A percentile compares a stretch with the other conserved stretches of the same genome.
Evolutionary conservation across 805 yeast genomes (phyloP).

Genomic region (Candida incommunis): DNA sequence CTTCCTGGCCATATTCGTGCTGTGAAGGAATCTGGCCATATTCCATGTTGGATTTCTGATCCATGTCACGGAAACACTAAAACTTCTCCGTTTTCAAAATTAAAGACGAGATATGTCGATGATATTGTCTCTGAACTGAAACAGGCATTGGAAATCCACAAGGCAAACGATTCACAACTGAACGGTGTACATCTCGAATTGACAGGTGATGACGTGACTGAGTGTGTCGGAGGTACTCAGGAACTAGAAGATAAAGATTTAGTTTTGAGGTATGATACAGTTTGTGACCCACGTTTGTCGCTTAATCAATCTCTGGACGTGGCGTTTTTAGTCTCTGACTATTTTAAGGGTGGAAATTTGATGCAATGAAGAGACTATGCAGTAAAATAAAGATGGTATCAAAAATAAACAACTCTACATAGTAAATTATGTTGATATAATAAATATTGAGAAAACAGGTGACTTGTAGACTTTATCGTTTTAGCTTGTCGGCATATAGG

Average conservation of each 20-base stretch:
- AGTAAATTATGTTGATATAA: no score
- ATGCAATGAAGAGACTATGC: neutral
- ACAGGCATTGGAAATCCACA: slow-evolving; percentile 24
- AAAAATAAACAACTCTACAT: no score
- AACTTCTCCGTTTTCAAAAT: slow-evolving; percentile 22
- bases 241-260: slow-evolving; percentile 24
- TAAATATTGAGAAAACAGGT: no score
- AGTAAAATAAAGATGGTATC: neutral
- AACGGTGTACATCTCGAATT: slow-evolving; percentile 29
- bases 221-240: slow-evolving; percentile 30
- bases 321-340: slow-evolving; percentile 28
- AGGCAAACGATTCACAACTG: slow-evolving; percentile 18
- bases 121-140: slow-evolving; percentile 27
- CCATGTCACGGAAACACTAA: slow-evolving; percentile 33
- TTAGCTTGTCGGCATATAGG: slow-evolving; percentile 34
- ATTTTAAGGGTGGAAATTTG: slow-evolving; percentile 10
- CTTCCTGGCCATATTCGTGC: slow-evolving; percentile 28
- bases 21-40: slow-evolving; percentile 24
- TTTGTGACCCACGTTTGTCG: slow-evolving; percentile 29
- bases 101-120: slow-evolving; percentile 29
- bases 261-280: slow-evolving; percentile 27
- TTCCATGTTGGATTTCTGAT: slow-evolving; percentile 30
- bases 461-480: no score
- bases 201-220: slow-evolving; percentile 31
- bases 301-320: slow-evolving; percentile 27